Percentiles rank a stretch among this genome's conserved stretches.
These are phyloP conservation scores for Hypsizygus marmoreus DNA, from an alignment of 768 basidiomycete species.

Conservation along the genomic window DNA sequence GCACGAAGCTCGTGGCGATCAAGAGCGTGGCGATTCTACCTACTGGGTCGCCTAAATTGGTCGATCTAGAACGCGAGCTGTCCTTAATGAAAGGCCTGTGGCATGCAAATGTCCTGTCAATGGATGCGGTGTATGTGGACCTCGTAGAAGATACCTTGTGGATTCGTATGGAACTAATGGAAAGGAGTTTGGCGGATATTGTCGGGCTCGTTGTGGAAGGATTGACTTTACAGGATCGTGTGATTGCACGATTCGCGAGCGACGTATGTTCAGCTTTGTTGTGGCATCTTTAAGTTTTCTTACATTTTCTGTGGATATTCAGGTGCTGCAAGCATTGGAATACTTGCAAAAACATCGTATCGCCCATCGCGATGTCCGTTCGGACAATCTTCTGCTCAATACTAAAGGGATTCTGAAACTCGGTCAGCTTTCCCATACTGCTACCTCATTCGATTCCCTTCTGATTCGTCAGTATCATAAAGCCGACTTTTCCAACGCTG, in stretches of 20 bases:
- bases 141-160: constrained; percentile 68
- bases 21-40: constrained; percentile 69
- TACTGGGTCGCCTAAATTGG: constrained; percentile 60
- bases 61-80: constrained; percentile 64
- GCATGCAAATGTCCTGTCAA: constrained; percentile 63
- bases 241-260: constrained; percentile 71
- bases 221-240: constrained; percentile 63
- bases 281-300: constrained; percentile 8
- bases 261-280: constrained; percentile 63
- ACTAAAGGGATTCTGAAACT: constrained; percentile 71
- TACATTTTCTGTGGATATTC: constrained; percentile 4
- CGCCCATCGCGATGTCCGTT: constrained; percentile 82
- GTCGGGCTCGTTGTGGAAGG: constrained; percentile 64
- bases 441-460: neutral
- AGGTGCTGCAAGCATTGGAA: constrained; percentile 68
- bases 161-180: constrained; percentile 92
- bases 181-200: constrained; percentile 82
- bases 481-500: constrained; percentile 84
- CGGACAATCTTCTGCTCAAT: constrained; percentile 80
- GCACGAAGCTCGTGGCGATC: constrained; percentile 64
- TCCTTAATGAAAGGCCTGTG: constrained; percentile 54
- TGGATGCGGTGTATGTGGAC: constrained; percentile 75
- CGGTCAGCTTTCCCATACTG: constrained; percentile 43
- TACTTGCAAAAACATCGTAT: constrained; percentile 67
- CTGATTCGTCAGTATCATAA: constrained; percentile 3